A percentile compares a stretch with the other conserved stretches of the same genome.
These are phyloP conservation scores for Teunomyces gatunensis DNA, from an alignment of 805 yeast species.

Conservation along the genomic window DNA sequence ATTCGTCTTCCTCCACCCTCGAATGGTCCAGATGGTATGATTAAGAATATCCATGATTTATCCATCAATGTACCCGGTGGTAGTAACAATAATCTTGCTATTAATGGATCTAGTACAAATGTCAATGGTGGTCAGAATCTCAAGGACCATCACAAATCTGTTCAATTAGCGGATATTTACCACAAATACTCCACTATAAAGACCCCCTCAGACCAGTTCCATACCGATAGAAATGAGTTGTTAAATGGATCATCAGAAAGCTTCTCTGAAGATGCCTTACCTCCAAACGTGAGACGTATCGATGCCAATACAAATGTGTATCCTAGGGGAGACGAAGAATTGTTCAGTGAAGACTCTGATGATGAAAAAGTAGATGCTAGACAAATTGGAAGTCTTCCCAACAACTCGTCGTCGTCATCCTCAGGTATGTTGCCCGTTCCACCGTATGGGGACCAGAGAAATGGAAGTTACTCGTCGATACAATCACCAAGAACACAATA, in stretches of 20 bases:
- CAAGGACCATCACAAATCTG: conserved; percentile 28
- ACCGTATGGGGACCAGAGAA: conserved; percentile 21
- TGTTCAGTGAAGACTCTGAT: conserved; percentile 32
- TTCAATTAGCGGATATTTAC: conserved; percentile 43
- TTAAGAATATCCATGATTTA: conserved; percentile 4
- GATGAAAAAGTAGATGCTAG: conserved; percentile 17
- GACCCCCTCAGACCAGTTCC: conserved; percentile 41
- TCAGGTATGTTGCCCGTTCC: conserved; percentile 21
- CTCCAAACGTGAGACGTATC: conserved; percentile 27
- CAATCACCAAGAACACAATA: conserved; percentile 44
- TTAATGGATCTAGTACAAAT: neutral
- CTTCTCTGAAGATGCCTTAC: conserved; percentile 34
- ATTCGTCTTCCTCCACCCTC: conserved; percentile 1
- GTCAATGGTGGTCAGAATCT: neutral
- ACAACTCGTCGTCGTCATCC: conserved; percentile 5
- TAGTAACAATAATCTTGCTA: neutral
- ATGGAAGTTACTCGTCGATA: conserved; percentile 36
- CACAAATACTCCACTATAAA: conserved; percentile 40
- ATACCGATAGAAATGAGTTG: conserved; percentile 30
- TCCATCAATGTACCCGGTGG: neutral
- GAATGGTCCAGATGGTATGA: neutral
- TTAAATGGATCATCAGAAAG: conserved; percentile 37
- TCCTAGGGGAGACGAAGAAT: conserved; percentile 36
- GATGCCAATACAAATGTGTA: conserved; percentile 27
- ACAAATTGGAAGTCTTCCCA: conserved; percentile 15